Evolutionary conservation across 768 basidiomycete genomes (phyloP).

Genomic region (Collybia mongolica): DNA sequence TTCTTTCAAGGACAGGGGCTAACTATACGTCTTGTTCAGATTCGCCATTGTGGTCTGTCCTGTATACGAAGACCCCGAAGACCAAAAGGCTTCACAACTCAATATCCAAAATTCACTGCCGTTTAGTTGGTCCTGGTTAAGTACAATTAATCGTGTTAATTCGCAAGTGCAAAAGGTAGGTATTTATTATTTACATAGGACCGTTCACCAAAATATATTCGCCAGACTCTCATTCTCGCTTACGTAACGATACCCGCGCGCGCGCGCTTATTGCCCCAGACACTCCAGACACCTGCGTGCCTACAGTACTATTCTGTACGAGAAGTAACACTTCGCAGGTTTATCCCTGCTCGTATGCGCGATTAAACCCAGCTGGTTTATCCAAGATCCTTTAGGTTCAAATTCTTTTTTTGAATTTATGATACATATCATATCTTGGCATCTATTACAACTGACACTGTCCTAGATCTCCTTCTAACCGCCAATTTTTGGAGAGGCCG

Average conservation of each 20-base stretch:
- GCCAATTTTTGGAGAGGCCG: not conserved
- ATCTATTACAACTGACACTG: not conserved
- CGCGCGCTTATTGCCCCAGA: slow-evolving; percentile 47
- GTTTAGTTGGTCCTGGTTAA: slow-evolving; percentile 93
- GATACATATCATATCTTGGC: not conserved
- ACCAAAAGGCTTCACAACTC: slow-evolving; percentile 64
- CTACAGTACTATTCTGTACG: slow-evolving; percentile 75
- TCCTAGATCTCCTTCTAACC: not conserved
- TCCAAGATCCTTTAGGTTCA: too few relatives aligned
- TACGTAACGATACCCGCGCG: slow-evolving; percentile 92
- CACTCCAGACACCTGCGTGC: slow-evolving; percentile 70
- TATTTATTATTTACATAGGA: too few relatives aligned
- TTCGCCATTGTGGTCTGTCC: slow-evolving; percentile 92
- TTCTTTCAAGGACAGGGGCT: not conserved
- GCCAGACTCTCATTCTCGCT: slow-evolving; percentile 82
- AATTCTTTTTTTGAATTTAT: not conserved
- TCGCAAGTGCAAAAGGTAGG: slow-evolving; percentile 93
- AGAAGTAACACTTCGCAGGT: slow-evolving; percentile 82
- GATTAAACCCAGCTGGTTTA: slow-evolving; percentile 43
- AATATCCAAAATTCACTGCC: slow-evolving; percentile 65
- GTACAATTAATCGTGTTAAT: slow-evolving; percentile 95
- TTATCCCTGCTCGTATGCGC: slow-evolving; percentile 91
- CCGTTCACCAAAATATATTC: too few relatives aligned
- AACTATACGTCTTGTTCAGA: slow-evolving; percentile 35
- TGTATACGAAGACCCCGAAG: slow-evolving; percentile 80